Evolutionary conservation across 768 basidiomycete genomes (phyloP), one percentile per base, ranked within the genome.

Genomic region (Leccinellum luteum): DNA sequence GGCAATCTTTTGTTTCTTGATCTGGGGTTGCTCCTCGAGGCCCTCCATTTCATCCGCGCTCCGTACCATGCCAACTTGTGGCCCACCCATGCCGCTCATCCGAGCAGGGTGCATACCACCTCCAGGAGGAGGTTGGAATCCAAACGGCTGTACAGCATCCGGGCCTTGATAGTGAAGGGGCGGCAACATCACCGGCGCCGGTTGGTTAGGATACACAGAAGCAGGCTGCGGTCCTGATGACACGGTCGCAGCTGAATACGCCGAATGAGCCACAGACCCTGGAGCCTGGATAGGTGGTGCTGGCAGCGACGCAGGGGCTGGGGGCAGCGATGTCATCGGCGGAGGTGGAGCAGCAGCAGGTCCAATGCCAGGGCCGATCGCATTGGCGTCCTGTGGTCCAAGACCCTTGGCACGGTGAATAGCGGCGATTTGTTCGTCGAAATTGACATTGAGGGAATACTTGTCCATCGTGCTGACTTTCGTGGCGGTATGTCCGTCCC

Each of bases 401-500:
- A 96, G 82, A 74, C 93, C 94, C 71, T 94, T 93, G 25, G 93
- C 85, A 56, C 89, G 89, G 75, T 97, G 95, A 57, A 98, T 94
- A 49, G 94, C 93, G 45, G 92, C 92, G 71, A 99, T 99, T 71
- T 99, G 97, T 68, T 98, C 94, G 75, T 98, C 94, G 70, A 98
- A 87, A 70, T 94, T 95, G 78, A 92, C 94, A 60, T 89, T 89
- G 15, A 85, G 87, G 50, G 94, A 94, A 78, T 89, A 99, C 69
- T 93, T 93, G 81, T 94, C 91, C 68, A 94, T 79, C 1, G 94
- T 97, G 63, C 85, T 86, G 50, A 89, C 89, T 75, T 95, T 98
- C 45, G 93, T 90, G 45, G 93, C 90, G 2, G 95, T 95, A 73
- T 98, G 95, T 65, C 97, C 97, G 74, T 98, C 97, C 97, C 97